A percentile compares a stretch with the other conserved stretches of the same genome.
These are phyloP conservation scores for Erysiphe neolycopersici DNA, from an alignment of 2,329 filamentous ascomycete genomes.

Conservation along the genomic window DNA sequence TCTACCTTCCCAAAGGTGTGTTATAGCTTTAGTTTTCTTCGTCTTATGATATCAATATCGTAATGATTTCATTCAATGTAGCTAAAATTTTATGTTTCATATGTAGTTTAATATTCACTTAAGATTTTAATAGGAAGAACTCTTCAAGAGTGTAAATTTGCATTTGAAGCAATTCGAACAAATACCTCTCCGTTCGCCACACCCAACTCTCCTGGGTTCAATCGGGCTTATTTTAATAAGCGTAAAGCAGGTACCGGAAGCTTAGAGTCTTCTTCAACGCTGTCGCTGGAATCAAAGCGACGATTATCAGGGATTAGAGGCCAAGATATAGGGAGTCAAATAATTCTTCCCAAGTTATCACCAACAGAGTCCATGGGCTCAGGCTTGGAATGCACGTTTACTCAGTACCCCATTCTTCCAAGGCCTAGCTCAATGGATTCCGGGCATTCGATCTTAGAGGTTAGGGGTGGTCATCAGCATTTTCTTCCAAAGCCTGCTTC, in stretches of 20 bases:
- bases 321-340: background rate
- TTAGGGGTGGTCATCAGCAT: slow-evolving; percentile 3
- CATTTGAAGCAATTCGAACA: slow-evolving; percentile 5
- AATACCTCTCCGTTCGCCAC: slow-evolving; percentile 1
- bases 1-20: slow-evolving; percentile 1
- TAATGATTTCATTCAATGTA: slow-evolving; percentile 1
- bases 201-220: background rate
- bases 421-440: too few species aligned
- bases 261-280: slow-evolving; percentile 3
- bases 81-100: slow-evolving; percentile 3
- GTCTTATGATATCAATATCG: background rate
- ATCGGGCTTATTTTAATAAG: slow-evolving; percentile 4
- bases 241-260: slow-evolving; percentile 7
- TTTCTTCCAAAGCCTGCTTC: slow-evolving; percentile 11
- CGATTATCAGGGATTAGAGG: slow-evolving; percentile 6
- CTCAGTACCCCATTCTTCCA: too few species aligned
- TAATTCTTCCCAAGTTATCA: too few species aligned
- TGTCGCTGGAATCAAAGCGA: slow-evolving; percentile 6
- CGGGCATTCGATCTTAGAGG: too few species aligned
- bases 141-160: slow-evolving; percentile 10
- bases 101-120: slow-evolving; percentile 3
- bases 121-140: slow-evolving; percentile 8
- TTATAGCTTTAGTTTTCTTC: slow-evolving; percentile 2
- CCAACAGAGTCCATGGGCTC: too few species aligned
- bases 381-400: too few species aligned